A percentile compares a stretch with the other conserved stretches of the same genome.
These are phyloP conservation scores for Secale cereale DNA, from an alignment of 176 grass and related monocot genomes.

Conservation along the genomic window DNA sequence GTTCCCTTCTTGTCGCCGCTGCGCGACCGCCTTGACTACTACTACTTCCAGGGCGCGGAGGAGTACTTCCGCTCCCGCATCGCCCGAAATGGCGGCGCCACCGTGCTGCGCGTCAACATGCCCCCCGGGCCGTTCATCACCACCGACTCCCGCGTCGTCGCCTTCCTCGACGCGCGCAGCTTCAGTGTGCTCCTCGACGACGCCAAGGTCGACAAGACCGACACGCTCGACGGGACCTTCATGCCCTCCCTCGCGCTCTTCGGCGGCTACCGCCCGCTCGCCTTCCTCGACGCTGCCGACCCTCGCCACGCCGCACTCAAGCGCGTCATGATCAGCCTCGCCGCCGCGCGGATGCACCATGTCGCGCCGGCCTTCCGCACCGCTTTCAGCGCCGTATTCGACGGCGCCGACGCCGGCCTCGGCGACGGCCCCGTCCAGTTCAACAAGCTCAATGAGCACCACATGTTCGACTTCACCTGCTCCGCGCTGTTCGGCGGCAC, in stretches of 20 bases:
- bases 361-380: slow-evolving; percentile 43
- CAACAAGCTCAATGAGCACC: slow-evolving; percentile 36
- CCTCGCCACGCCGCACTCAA: slow-evolving; percentile 55
- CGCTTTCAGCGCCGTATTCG: slow-evolving; percentile 35
- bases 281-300: slow-evolving; percentile 68
- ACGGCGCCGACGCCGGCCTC: slow-evolving; percentile 23
- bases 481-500: slow-evolving; percentile 38
- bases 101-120: slow-evolving; percentile 65
- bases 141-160: slow-evolving; percentile 47
- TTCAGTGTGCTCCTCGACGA: slow-evolving; percentile 68
- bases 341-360: slow-evolving; percentile 32
- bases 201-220: slow-evolving; percentile 54
- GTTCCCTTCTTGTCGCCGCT: slow-evolving; percentile 56
- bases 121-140: slow-evolving; percentile 56
- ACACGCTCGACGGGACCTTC: slow-evolving; percentile 73
- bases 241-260: slow-evolving; percentile 51
- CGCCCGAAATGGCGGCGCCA: slow-evolving; percentile 51
- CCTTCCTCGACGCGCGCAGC: slow-evolving; percentile 71
- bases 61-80: slow-evolving; percentile 70
- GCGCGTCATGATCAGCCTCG: slow-evolving; percentile 43
- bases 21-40: slow-evolving; percentile 68
- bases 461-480: slow-evolving; percentile 61
- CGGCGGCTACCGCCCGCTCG: slow-evolving; percentile 50
- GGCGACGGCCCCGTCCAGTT: slow-evolving; percentile 29
- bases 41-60: slow-evolving; percentile 61